phyloP scores from a whole-genome alignment of 1,284 basidiomycete genomes.

The Wallemia hederae region DNA sequence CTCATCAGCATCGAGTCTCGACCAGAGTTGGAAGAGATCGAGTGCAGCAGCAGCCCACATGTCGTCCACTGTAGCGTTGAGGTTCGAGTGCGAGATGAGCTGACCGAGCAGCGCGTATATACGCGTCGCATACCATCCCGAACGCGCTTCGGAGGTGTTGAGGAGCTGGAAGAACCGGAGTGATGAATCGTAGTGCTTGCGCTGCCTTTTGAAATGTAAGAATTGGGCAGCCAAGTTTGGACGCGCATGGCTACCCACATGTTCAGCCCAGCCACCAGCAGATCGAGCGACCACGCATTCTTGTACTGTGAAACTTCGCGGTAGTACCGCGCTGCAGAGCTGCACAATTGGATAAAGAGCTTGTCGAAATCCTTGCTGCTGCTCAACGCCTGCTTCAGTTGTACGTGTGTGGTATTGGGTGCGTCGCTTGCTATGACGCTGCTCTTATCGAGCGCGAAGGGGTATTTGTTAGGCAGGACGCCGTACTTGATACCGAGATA shows the following conservation, averaged over 20 bases:
- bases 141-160: neutral
- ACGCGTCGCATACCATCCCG: neutral
- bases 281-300: conserved; percentile 54
- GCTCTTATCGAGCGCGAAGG: neutral
- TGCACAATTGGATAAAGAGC: conserved; percentile 39
- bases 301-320: conserved; percentile 47
- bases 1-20: conserved; percentile 6
- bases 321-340: conserved; percentile 53
- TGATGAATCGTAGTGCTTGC: neutral
- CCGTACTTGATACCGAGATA: neutral
- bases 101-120: neutral
- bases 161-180: neutral
- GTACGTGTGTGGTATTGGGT: conserved; percentile 17
- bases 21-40: conserved; percentile 10
- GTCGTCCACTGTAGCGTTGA: neutral
- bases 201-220: neutral
- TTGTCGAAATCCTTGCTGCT: conserved; percentile 35
- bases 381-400: conserved; percentile 31
- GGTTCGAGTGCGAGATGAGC: neutral
- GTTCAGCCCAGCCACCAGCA: conserved; percentile 55
- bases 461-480: conserved; percentile 1
- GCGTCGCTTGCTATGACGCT: neutral
- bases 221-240: no score
- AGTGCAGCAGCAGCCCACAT: neutral
- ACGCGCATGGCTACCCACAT: conserved; percentile 20